Evolutionary conservation across 2,329 filamentous ascomycete species (phyloP).

Genomic region (Purpureocillium lavendulum): DNA sequence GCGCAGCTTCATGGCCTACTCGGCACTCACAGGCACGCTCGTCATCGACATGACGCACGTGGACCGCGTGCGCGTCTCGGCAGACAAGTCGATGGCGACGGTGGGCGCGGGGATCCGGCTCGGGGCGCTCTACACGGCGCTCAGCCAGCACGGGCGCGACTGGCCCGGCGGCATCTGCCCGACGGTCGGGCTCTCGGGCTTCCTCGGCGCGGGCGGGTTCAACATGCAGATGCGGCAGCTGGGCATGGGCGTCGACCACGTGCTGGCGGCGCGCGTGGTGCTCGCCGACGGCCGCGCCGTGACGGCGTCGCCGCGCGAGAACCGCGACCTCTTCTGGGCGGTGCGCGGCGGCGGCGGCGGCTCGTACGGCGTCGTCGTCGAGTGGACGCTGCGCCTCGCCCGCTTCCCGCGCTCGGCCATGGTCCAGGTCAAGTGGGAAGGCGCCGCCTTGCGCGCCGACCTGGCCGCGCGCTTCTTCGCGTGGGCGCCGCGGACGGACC

Average conservation of each 20-base stretch:
- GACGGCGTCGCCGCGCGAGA: constrained; percentile 12
- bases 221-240: constrained; percentile 18
- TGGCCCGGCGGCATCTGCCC: constrained; percentile 10
- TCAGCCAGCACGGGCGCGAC: constrained; percentile 5
- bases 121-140: constrained; percentile 9
- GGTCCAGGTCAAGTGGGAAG: constrained; percentile 7
- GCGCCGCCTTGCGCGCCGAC: constrained; percentile 1
- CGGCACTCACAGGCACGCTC: constrained; percentile 6
- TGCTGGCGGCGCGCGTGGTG: constrained; percentile 19
- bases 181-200: constrained; percentile 18
- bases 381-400: constrained; percentile 10
- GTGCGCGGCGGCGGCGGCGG: constrained; percentile 21
- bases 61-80: constrained; percentile 7
- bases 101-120: constrained; percentile 10
- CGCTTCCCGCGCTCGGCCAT: constrained; percentile 9
- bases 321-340: constrained; percentile 20
- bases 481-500: constrained; percentile 8
- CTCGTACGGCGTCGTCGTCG: constrained; percentile 20
- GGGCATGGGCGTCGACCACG: constrained; percentile 18
- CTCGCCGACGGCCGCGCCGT: constrained; percentile 16
- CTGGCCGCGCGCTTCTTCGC: constrained; percentile 7
- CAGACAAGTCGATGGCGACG: constrained; percentile 4
- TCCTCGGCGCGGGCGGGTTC: constrained; percentile 10
- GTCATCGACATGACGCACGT: constrained; percentile 12
- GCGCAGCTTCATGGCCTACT: constrained; percentile 19